These are phyloP conservation scores for Neotropicomus parvogracilis DNA, from an alignment of 1,284 basidiomycete species.

Conservation along the genomic window DNA sequence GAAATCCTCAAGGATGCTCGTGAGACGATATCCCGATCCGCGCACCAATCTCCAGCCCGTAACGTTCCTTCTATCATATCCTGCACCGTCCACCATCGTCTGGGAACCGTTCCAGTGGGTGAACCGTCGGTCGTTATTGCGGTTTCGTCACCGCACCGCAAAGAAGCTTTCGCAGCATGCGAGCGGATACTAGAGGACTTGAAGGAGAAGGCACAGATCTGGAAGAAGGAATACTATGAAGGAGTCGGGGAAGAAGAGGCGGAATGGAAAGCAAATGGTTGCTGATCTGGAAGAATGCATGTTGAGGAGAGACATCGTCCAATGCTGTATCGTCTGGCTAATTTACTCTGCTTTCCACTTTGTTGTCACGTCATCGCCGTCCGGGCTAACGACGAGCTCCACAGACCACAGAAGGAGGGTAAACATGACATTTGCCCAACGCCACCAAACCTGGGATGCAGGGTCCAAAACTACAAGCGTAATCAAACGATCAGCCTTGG, in stretches of 20 bases:
- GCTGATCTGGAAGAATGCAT: constrained; percentile 15
- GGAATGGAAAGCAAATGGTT: constrained; percentile 70
- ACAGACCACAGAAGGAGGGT: constrained; percentile 78
- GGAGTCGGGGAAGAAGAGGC: constrained; percentile 57
- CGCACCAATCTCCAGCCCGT: constrained; percentile 37
- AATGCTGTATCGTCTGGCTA: constrained; percentile 8
- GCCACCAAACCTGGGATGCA: constrained; percentile 86
- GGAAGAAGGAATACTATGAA: constrained; percentile 87
- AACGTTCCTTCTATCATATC: constrained; percentile 41
- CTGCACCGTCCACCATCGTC: constrained; percentile 71
- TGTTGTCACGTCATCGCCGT: constrained; percentile 65
- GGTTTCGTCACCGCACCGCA: constrained; percentile 81
- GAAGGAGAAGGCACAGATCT: constrained; percentile 80
- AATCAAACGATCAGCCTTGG: neutral
- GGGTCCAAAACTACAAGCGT: constrained; percentile 62
- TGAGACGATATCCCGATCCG: constrained; percentile 40
- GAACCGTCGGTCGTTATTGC: constrained; percentile 82
- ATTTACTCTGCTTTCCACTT: constrained; percentile 76
- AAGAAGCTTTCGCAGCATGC: constrained; percentile 76
- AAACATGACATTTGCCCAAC: constrained; percentile 85
- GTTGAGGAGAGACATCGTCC: constrained; percentile 9
- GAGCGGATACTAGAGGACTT: constrained; percentile 82
- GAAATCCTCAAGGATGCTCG: constrained; percentile 55
- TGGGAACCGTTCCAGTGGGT: constrained; percentile 75
- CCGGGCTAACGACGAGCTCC: constrained; percentile 74